Evolutionary conservation across 164 flowering plant species (phyloP).

Genomic region (Vitis labrusca): DNA sequence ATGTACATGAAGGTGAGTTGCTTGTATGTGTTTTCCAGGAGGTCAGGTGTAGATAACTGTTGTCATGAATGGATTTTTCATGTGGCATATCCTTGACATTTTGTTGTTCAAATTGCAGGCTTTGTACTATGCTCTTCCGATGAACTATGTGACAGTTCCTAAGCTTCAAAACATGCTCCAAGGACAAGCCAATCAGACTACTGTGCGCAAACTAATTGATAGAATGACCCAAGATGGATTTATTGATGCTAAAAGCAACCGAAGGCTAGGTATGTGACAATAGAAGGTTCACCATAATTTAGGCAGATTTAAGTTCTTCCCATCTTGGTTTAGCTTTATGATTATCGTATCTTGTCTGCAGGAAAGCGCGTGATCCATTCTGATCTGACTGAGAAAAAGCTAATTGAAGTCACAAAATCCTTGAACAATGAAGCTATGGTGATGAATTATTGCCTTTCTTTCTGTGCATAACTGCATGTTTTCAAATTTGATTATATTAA

Average conservation of each 20-base stretch:
- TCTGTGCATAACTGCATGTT: background rate
- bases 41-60: background rate
- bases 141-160: slow-evolving; percentile 67
- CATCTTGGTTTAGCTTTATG: background rate
- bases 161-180: slow-evolving; percentile 77
- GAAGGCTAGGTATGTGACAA: slow-evolving; percentile 58
- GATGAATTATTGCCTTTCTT: background rate
- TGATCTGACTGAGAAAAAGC: slow-evolving; percentile 52
- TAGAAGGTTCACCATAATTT: background rate
- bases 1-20: slow-evolving; percentile 76
- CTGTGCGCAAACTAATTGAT: slow-evolving; percentile 69
- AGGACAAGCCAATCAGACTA: slow-evolving; percentile 59
- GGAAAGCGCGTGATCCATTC: slow-evolving; percentile 87
- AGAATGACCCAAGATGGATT: slow-evolving; percentile 78
- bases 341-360: slow-evolving; percentile 18
- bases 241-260: slow-evolving; percentile 57
- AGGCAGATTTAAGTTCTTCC: background rate
- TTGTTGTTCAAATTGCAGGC: slow-evolving; percentile 52
- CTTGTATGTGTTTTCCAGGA: background rate
- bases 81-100: background rate
- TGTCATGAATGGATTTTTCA: background rate
- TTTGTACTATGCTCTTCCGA: slow-evolving; percentile 76
- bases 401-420: slow-evolving; percentile 59
- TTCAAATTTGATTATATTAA: background rate
- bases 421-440: slow-evolving; percentile 47